Evolutionary conservation across 2,329 filamentous ascomycete genomes (phyloP), one percentile per base, ranked within the genome.

Genomic region (Sporothrix sp.): DNA sequence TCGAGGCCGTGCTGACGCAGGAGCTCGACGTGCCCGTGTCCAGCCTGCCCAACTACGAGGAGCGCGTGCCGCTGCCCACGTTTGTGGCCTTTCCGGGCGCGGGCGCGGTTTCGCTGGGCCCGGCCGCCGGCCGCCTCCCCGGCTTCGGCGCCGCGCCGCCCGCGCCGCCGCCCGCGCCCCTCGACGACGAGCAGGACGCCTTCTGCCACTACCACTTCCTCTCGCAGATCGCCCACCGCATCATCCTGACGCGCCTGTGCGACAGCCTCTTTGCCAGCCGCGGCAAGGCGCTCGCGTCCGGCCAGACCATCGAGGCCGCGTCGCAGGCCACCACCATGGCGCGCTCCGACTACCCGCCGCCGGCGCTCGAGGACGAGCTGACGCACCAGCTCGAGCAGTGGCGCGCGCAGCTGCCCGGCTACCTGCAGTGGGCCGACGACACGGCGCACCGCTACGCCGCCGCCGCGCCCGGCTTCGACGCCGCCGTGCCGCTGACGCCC

Each of bases 121-220:
- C 25, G 25, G 6, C 46, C 2, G 39, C 35, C 10, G 4, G 20
- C 5, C 30, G 20, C 14, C 32, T 28, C 1, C 20, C 18, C n/a
- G 39, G 33, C 18, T 32, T 30, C n/a, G 40, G 40, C 40, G 18
- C 21, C 14, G 21, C 3, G 3, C n/a, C 4, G 3, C 4, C 7
- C 9, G 13, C 4, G n/a, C 23, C 25, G 18, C 18, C 7, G 13
- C n/a, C 33, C 10, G 5, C 6, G 25, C 3, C 11, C 33, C 1
- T 21, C 40, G 21, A 13, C 11, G 16, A 42, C 21, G 54, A 57
- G 16, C 49, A 56, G 36, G 73, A 76, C 52, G 69, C 73, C 1
- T 73, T 74, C 54, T 77, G 75, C 61, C 74, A 77, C 59, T 77
- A 76, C 52, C 74, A 78, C 55, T 78, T 78, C 54, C 68, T 78